Percentiles rank a stretch among this genome's conserved stretches.
phyloP scores from a whole-genome alignment of 1,139 yeast genomes.

The Sugiyamaella castrensis region DNA sequence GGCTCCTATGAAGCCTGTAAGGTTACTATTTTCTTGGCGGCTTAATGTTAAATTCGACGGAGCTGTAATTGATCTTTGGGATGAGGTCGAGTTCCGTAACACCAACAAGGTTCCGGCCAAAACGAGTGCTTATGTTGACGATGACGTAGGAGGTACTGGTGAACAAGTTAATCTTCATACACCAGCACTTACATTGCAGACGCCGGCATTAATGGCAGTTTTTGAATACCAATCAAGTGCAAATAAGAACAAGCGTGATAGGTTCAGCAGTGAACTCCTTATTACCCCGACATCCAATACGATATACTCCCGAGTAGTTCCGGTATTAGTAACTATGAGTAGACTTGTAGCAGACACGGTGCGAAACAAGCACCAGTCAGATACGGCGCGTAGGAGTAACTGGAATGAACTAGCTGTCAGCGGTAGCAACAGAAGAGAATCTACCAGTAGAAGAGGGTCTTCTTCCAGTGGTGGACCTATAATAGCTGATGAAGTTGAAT shows the following conservation, averaged over 20 bases:
- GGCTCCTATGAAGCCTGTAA: constrained; percentile 15
- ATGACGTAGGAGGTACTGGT: not conserved
- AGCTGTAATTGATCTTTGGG: constrained; percentile 31
- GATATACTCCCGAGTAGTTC: constrained; percentile 71
- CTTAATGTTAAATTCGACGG: constrained; percentile 29
- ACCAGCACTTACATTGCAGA: constrained; percentile 61
- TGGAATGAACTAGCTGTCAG: not conserved
- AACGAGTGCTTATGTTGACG: constrained; percentile 3
- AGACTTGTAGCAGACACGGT: constrained; percentile 13
- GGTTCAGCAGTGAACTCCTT: constrained; percentile 51
- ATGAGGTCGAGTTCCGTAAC: constrained; percentile 24
- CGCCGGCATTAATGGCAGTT: constrained; percentile 72
- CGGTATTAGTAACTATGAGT: constrained; percentile 60
- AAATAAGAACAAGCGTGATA: constrained; percentile 42
- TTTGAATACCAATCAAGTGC: constrained; percentile 42
- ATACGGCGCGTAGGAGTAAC: constrained; percentile 3
- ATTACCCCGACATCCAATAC: constrained; percentile 74
- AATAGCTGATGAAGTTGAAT: constrained; percentile 8
- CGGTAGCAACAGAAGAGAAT: not conserved
- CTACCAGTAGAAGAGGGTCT: not conserved
- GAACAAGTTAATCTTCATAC: constrained; percentile 21
- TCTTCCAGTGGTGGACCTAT: not conserved
- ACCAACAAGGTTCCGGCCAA: constrained; percentile 2
- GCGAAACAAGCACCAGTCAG: constrained; percentile 15
- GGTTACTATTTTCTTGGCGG: constrained; percentile 29